Base-by-base conservation (phyloP, 2,329 filamentous ascomycete genomes). In the Pseudophaeomoniella oleicola region DNA sequence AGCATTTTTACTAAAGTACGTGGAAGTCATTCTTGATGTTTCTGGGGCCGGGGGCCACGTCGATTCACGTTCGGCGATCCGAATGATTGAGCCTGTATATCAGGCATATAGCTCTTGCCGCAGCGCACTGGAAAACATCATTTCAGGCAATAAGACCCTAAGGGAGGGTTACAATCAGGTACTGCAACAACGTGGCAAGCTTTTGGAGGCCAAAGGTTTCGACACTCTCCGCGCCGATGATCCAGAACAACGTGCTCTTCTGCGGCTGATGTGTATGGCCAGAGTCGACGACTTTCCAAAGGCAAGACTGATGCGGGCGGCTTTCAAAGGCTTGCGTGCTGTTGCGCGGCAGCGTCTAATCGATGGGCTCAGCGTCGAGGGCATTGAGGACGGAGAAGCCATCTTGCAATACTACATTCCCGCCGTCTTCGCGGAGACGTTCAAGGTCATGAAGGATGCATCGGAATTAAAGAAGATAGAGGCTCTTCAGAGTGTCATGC, bases 321-420 rank as follows among this genome's bases (percentile, higher is more conserved):
- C 51, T 2, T 58, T 55, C 37, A 33, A 42, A 5, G 34, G 42
- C 1, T 42, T 57, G 3, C 42, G 49, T 5, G 30, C 37, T 4
- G 12, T 35, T 2, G 41, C 38, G 13, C 47, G 45, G 30, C 12
- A 44, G 1, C 38, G 42, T 5, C 46, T 60, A 3, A 42, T 55
- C 4, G 35, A 46, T 5, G 46, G 50, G 16, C 44, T 61, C 15
- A 60, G 54, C 39, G 46, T 57, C 10, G 53, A 59, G 37, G 58
- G 58, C 1, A 44, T 51, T 3, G 42, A 49, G 19, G 50, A 52
- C 14, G 47, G 52, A 19, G 50, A 49, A 5, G 58, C 57, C 0
- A 50, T 60, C 10, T 42, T 57, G 5, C 53, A 54, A 3, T 59
- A 58, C 19, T 62, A 62, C 30, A 55, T 56, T 41, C 57, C 58